Evolutionary conservation across 2,329 filamentous ascomycete species (phyloP).

Genomic region (Colletotrichum gloeosporioides): DNA sequence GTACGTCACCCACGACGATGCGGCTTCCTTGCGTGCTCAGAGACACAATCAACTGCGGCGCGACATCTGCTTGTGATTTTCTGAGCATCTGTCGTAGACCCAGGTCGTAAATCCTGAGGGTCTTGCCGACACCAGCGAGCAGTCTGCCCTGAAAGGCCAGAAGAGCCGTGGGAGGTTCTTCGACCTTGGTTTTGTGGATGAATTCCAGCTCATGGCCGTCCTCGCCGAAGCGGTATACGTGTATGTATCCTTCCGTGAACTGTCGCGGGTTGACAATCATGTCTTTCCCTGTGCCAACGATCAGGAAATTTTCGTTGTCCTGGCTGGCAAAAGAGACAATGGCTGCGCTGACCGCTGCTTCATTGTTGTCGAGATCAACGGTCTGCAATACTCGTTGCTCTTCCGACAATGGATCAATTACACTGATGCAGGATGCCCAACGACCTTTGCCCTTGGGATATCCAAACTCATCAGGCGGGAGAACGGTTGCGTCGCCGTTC

Average conservation of each 20-base stretch:
- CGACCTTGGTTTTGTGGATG: slow-evolving; percentile 94
- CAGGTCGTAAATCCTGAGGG: slow-evolving; percentile 87
- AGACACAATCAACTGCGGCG: slow-evolving; percentile 83
- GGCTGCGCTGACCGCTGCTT: slow-evolving; percentile 86
- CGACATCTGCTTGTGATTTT: slow-evolving; percentile 84
- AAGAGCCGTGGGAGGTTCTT: slow-evolving; percentile 88
- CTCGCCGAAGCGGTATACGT: slow-evolving; percentile 89
- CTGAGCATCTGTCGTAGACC: slow-evolving; percentile 91
- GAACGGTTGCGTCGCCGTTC: slow-evolving; percentile 73
- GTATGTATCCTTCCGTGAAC: slow-evolving; percentile 81
- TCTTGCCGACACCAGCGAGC: slow-evolving; percentile 82
- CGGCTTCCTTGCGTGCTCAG: slow-evolving; percentile 90
- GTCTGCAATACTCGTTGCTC: slow-evolving; percentile 75
- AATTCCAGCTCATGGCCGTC: slow-evolving; percentile 90
- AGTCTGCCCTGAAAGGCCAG: slow-evolving; percentile 92
- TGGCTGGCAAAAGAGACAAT: slow-evolving; percentile 87
- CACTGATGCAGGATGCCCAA: slow-evolving; percentile 95
- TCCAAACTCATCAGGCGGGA: slow-evolving; percentile 85
- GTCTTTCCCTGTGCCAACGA: slow-evolving; percentile 93
- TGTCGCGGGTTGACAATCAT: slow-evolving; percentile 79
- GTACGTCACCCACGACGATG: slow-evolving; percentile 90
- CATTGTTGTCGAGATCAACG: slow-evolving; percentile 85
- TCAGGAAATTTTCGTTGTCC: slow-evolving; percentile 87
- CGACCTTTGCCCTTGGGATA: slow-evolving; percentile 83
- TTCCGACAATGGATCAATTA: slow-evolving; percentile 81